Evolutionary conservation across 352 stramenopile genomes (phyloP).

Genomic region (Blastocystis sp.): DNA sequence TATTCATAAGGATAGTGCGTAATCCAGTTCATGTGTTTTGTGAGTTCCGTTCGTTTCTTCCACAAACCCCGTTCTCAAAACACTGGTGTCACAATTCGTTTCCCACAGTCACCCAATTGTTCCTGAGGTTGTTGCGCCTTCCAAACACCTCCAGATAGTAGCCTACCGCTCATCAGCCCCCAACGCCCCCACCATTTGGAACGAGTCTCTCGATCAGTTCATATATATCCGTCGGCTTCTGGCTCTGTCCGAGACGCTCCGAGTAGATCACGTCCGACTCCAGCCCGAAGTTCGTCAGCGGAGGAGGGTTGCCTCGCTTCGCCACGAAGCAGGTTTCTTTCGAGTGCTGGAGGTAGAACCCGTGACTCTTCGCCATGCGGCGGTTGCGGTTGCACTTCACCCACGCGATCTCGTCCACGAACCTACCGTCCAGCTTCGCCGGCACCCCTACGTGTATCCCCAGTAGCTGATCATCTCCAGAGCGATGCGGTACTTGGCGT

Average conservation of each 20-base stretch:
- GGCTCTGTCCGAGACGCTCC: constrained; percentile 76
- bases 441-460: constrained; percentile 71
- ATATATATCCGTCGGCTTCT: constrained; percentile 77
- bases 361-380: constrained; percentile 77
- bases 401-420: constrained; percentile 77
- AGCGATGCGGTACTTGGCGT: constrained; percentile 77
- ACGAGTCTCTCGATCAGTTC: constrained; percentile 77
- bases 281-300: constrained; percentile 74
- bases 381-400: constrained; percentile 77
- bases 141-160: constrained; percentile 77
- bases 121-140: constrained; percentile 76
- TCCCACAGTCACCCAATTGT: constrained; percentile 75
- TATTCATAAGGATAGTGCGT: no score
- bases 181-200: constrained; percentile 56
- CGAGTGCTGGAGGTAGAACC: constrained; percentile 77
- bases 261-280: constrained; percentile 77
- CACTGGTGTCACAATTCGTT: constrained; percentile 71
- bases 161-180: constrained; percentile 10
- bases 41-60: constrained; percentile 1
- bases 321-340: constrained; percentile 77
- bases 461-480: constrained; percentile 77
- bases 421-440: constrained; percentile 1
- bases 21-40: no score
- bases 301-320: constrained; percentile 75
- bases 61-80: constrained; percentile 26